Evolutionary conservation across 2,329 filamentous ascomycete genomes (phyloP).

Genomic region (Alternaria ethzedia): DNA sequence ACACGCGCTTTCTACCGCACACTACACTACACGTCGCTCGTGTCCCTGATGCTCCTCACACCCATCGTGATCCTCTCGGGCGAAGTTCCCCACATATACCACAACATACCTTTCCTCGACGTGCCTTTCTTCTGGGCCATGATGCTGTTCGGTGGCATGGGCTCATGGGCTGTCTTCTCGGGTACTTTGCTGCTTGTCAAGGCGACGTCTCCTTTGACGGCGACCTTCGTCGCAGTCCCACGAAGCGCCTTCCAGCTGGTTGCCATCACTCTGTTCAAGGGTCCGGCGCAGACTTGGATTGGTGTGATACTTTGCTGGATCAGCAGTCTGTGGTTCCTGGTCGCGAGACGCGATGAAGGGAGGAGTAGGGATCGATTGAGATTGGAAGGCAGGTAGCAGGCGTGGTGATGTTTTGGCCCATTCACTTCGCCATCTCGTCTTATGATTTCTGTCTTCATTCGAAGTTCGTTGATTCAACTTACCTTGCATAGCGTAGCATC

Average conservation of each 20-base stretch:
- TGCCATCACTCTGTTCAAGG: constrained; percentile 55
- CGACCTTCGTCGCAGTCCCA: constrained; percentile 58
- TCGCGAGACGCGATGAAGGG: constrained; percentile 52
- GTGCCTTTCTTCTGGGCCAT: constrained; percentile 64
- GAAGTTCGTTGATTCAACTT: not conserved
- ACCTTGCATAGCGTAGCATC: not conserved
- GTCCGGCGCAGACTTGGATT: constrained; percentile 60
- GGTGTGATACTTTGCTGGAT: constrained; percentile 59
- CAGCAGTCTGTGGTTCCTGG: constrained; percentile 57
- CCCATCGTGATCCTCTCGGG: constrained; percentile 59
- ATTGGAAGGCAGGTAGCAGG: constrained; percentile 39
- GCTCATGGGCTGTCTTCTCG: constrained; percentile 57
- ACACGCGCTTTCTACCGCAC: constrained; percentile 60
- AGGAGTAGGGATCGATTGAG: constrained; percentile 40
- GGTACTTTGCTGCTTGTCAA: constrained; percentile 57
- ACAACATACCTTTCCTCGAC: constrained; percentile 62
- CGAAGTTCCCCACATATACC: constrained; percentile 56
- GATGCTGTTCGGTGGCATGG: constrained; percentile 56
- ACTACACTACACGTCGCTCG: constrained; percentile 59
- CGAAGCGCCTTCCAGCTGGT: constrained; percentile 57
- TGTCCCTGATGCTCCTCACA: constrained; percentile 57
- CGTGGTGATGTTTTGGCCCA: not conserved
- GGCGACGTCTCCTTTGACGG: constrained; percentile 58
- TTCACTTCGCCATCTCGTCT: not conserved
- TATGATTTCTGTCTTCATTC: not conserved